phyloP scores from a whole-genome alignment of 139 green algal genomes.

The Trebouxia sp. region DNA sequence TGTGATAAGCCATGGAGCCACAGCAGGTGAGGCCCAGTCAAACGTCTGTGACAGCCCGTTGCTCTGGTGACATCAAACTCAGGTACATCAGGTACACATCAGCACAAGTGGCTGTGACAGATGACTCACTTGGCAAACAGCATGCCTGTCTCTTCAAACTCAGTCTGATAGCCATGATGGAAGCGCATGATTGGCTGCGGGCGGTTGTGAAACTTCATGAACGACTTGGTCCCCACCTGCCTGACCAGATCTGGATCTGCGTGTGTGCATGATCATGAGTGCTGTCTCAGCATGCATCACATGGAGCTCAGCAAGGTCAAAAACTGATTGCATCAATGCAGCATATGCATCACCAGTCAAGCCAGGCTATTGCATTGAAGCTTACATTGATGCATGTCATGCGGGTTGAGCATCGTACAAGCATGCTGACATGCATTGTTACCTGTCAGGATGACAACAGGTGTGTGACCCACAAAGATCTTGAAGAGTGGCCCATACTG shows the following conservation, averaged over 20 bases:
- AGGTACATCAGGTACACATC: background rate
- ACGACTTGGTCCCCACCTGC: slow-evolving; percentile 20
- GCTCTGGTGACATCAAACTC: background rate
- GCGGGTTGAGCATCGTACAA: no score
- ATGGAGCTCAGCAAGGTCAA: background rate
- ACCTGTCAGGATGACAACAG: slow-evolving; percentile 18
- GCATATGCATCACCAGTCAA: no score
- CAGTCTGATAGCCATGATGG: slow-evolving; percentile 1
- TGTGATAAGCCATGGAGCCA: no score
- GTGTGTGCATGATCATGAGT: background rate
- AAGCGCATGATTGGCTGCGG: slow-evolving; percentile 21
- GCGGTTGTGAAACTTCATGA: slow-evolving; percentile 27
- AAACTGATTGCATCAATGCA: background rate
- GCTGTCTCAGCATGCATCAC: background rate
- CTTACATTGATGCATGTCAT: no score
- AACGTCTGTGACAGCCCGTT: background rate
- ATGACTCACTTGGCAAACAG: background rate
- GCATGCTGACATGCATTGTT: no score
- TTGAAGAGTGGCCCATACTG: slow-evolving; percentile 24
- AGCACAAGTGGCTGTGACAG: background rate
- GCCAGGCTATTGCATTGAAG: no score
- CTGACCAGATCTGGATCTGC: slow-evolving; percentile 26
- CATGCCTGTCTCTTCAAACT: slow-evolving; percentile 25
- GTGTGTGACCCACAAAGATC: slow-evolving; percentile 11
- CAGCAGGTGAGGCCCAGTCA: background rate